phyloP scores from a whole-genome alignment of 2,329 filamentous ascomycete species.

The Rugonectria rugulosa region DNA sequence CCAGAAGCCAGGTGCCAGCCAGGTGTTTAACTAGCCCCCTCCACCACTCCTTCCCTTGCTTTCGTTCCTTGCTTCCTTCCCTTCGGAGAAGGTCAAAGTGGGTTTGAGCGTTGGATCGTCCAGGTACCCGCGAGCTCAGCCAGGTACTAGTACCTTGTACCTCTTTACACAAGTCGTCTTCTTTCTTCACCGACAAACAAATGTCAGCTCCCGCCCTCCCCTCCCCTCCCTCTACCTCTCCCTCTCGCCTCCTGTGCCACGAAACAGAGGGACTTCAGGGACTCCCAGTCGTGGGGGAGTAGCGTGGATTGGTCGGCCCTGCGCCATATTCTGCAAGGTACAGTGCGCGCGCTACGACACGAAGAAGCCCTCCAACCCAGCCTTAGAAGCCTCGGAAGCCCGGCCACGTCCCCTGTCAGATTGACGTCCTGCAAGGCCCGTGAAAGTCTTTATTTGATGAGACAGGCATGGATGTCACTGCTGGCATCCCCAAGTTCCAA shows the following conservation, averaged over 20 bases:
- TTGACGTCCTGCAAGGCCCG: not conserved
- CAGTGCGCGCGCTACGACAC: not conserved
- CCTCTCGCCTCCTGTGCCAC: not conserved
- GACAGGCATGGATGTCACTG: not conserved
- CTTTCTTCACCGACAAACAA: too few species aligned
- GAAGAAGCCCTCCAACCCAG: conserved; percentile 2
- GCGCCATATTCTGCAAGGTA: conserved; percentile 3
- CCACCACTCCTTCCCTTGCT: too few species aligned
- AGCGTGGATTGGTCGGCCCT: conserved; percentile 8
- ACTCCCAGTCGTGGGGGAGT: conserved; percentile 3
- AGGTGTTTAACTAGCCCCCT: too few species aligned
- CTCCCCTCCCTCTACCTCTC: too few species aligned
- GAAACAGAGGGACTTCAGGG: conserved; percentile 1
- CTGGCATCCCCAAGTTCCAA: not conserved
- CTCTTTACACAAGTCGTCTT: too few species aligned
- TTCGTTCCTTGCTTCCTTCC: too few species aligned
- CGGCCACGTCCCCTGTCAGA: not conserved
- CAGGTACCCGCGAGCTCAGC: not conserved
- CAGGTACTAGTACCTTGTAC: not conserved
- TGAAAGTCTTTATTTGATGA: conserved; percentile 1
- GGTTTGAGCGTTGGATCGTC: not conserved
- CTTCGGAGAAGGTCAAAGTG: not conserved
- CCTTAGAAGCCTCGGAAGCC: not conserved
- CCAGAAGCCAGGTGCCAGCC: too few species aligned
- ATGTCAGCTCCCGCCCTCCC: too few species aligned